Conservation (phyloP, 2,329 filamentous ascomycete species). For the Fusarium burgessii region DNA sequence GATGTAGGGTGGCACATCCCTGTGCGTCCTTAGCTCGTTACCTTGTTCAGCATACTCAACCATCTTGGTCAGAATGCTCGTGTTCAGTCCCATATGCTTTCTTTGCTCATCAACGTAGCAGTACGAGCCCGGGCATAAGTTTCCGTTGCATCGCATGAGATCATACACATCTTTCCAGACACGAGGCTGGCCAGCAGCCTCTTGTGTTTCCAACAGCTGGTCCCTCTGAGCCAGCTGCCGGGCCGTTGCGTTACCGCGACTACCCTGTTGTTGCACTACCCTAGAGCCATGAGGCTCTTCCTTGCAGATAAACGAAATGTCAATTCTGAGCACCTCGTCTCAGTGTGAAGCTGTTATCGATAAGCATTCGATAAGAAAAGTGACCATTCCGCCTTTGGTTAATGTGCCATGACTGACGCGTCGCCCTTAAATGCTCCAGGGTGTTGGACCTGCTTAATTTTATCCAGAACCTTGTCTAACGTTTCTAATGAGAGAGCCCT, state of each 20-base stretch:
- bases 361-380: background rate
- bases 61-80: slow-evolving; percentile 20
- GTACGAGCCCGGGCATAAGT: slow-evolving; percentile 13
- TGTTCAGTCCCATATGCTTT: slow-evolving; percentile 22
- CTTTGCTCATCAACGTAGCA: slow-evolving; percentile 18
- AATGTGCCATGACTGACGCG: no score
- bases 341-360: background rate
- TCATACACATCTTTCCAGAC: slow-evolving; percentile 27
- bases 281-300: slow-evolving; percentile 5
- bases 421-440: no score
- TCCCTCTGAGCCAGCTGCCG: slow-evolving; percentile 8
- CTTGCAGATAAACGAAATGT: slow-evolving; percentile 18
- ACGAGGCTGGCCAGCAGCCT: slow-evolving; percentile 11
- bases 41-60: slow-evolving; percentile 11
- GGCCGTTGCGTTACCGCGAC: slow-evolving; percentile 1
- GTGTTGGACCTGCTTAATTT: no score
- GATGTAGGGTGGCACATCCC: background rate
- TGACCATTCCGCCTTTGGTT: no score
- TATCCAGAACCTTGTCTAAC: no score
- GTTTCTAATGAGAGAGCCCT: no score
- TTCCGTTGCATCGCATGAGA: slow-evolving; percentile 21
- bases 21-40: slow-evolving; percentile 5
- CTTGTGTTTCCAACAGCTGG: slow-evolving; percentile 8
- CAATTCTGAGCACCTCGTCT: slow-evolving; percentile 13
- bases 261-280: slow-evolving; percentile 10